phyloP scores from a whole-genome alignment of 1,284 basidiomycete genomes.

The Naganishia liquefaciens region DNA sequence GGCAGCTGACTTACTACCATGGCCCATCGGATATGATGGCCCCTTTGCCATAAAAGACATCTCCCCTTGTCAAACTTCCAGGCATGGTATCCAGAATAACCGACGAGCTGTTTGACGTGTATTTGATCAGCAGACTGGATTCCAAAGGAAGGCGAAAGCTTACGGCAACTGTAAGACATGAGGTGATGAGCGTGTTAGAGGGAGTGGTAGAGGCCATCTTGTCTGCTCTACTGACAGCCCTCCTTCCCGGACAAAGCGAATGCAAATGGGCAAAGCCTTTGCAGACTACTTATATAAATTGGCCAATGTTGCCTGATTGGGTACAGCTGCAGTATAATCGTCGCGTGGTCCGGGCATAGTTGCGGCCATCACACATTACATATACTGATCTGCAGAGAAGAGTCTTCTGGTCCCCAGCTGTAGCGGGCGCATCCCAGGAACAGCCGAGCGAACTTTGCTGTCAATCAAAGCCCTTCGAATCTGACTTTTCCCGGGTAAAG shows the following conservation, averaged over 20 bases:
- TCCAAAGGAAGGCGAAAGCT: neutral
- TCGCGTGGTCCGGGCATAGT: too few relatives aligned
- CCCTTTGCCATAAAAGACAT: slow-evolving; percentile 17
- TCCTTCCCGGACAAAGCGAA: neutral
- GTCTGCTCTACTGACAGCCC: neutral
- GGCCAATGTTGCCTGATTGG: too few relatives aligned
- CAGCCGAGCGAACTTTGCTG: too few relatives aligned
- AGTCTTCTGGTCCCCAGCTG: too few relatives aligned
- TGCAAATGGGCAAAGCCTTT: too few relatives aligned
- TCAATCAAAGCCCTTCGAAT: too few relatives aligned
- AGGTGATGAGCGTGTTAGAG: slow-evolving; percentile 18
- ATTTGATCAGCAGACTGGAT: neutral
- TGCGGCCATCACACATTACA: too few relatives aligned
- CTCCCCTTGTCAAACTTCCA: slow-evolving; percentile 16
- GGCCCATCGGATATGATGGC: slow-evolving; percentile 15
- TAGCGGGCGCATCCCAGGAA: too few relatives aligned
- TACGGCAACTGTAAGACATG: slow-evolving; percentile 17
- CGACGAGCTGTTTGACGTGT: neutral
- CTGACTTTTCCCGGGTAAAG: too few relatives aligned
- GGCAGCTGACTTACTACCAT: slow-evolving; percentile 2
- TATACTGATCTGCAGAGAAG: too few relatives aligned
- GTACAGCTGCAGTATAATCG: too few relatives aligned
- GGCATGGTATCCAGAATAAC: slow-evolving; percentile 19
- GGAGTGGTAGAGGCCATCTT: slow-evolving; percentile 16
- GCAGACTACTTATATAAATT: too few relatives aligned